Evolutionary conservation across 2,329 filamentous ascomycete species (phyloP), one percentile per base, ranked within the genome.

Genomic region (Metarhizium humberi): DNA sequence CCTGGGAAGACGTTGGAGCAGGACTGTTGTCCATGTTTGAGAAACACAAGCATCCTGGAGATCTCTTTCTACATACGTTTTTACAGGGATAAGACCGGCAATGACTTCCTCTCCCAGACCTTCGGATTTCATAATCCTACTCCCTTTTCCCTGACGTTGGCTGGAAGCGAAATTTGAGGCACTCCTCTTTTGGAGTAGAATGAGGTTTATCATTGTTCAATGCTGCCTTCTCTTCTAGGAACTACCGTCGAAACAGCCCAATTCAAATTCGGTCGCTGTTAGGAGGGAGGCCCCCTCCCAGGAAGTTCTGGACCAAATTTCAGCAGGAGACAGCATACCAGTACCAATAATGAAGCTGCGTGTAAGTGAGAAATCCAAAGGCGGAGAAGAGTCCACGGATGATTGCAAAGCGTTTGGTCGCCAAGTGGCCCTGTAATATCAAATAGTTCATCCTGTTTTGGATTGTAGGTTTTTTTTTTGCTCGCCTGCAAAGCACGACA

Each of bases 401-500:
- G 32, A 34, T 34, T 34, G 32, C 32, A 11, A 34, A 34, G 32
- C 32, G 5, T 25, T 25, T 25, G 25, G 25, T 34, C 32, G 38
- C 38, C 14, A 4, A 40, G 45, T 48, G 11, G 13, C 6, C 20
- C 25, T 11, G 25, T 48, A 10, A 29, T 13, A 30, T 20, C 7
- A 20, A 10, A 25, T 34, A 34, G 32, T 30, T 48, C 25, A 16
- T 30, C 45, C 45, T 30, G 25, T 6, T 11, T 8, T 13, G 3
- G 45, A 6, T 13, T 25, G 4, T n/a, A 25, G 20, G 10, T 6
- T 16, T 4, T 48, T 48, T 14, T 48, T 48, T 14, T 25, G 25
- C 25, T 25, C 25, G 25, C 25, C 34, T 50, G 36, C 36, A 50
- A 54, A 54, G 52, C 52, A 54, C 52, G 48, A 45, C 46, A 54